Evolutionary conservation across 495 filamentous ascomycete species (phyloP), one percentile per base, ranked within the genome.

Genomic region (Apodospora peruviana): DNA sequence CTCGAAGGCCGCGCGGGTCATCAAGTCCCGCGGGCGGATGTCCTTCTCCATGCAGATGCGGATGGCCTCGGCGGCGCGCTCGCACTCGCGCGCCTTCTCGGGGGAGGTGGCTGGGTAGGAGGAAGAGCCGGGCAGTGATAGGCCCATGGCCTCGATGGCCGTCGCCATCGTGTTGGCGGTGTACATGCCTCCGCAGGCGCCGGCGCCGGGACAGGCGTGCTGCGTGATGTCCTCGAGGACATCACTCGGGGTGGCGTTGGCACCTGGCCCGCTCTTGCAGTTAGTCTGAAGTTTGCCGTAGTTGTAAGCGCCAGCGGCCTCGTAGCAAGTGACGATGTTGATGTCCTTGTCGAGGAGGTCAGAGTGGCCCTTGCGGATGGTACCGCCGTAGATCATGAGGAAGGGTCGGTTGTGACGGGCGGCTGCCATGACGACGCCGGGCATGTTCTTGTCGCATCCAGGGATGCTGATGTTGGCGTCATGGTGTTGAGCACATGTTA

Each of bases 371-470:
- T 88, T 86, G 50, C 83, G 80, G 55, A 95, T 98, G 11, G 90
- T 86, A 34, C 93, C 93, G 24, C 93, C 93, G 62, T 96, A 98
- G 43, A 81, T 75, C 76, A 81, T 79, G 48, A 81, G 60, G 51
- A 81, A 81, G 4, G 93, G 93, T 14, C 91, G 81, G 70, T 98
- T 96, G 67, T 96, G 90, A 35, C 93, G 80, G 11, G 90, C 89
- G 66, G 77, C 77, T 0, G 76, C 77, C 72, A 80, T 80, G 37
- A 80, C 57, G 2, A 78, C 74, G 49, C 93, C 93, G 1, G 93
- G 93, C 93, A 98, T 98, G 58, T 98, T 98, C 75, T 98, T 98
- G 67, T 98, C 93, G 61, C 93, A 98, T 9, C 93, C 93, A 1
- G 93, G 90, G 53, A 98, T 91, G 20, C 88, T 81, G 57, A 98